Evolutionary conservation across 805 yeast species (phyloP), one percentile per base, ranked within the genome.

Genomic region (Nakazawaea pomicola): DNA sequence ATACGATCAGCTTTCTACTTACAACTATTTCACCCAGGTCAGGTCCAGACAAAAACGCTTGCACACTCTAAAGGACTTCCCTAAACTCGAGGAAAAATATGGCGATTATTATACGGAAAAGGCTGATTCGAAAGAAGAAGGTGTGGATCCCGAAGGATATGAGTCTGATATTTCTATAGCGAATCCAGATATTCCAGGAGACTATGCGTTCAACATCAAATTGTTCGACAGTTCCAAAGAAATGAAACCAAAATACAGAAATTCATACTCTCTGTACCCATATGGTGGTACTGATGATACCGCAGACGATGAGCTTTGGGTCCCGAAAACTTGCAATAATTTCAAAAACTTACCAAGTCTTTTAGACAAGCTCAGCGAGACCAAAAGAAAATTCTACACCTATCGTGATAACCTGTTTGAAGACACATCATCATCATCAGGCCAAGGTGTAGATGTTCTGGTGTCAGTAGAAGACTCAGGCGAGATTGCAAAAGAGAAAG

Each of bases 81-180:
- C 60, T 0, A 31, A 47, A 35, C 46, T 53, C 32, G 51, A 53
- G 33, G 46, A 41, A 4, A 40, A 40, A 28, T 10, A 39, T 6
- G 31, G 31, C 11, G 19, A 19, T 8, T 11, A 12, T 25, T 29
- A 11, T 25, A 14, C 17, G 30, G 21, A 31, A 24, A 23, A 20
- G 21, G 14, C 18, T n/a, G 20, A 21, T 17, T 8, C 16, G 5
- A 33, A 20, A 7, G 54, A 56, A 1, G 54, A 56, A 1, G 46
- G 41, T 9, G 52, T 43, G 3, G 51, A 46, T 11, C 60, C 54
- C 16, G 66, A 57, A 27, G 76, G 65, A 2, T 65, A 62, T 47
- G 67, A 64, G 20, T 69, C 78, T 0, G 75, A 68, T 47, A 56
- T 72, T 3, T 75, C 81, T 0, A 49, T 73, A 18, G 79, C 81